Conservation (phyloP, 192 early-diverging fungal genomes). For the Linnemannia hyalina region DNA sequence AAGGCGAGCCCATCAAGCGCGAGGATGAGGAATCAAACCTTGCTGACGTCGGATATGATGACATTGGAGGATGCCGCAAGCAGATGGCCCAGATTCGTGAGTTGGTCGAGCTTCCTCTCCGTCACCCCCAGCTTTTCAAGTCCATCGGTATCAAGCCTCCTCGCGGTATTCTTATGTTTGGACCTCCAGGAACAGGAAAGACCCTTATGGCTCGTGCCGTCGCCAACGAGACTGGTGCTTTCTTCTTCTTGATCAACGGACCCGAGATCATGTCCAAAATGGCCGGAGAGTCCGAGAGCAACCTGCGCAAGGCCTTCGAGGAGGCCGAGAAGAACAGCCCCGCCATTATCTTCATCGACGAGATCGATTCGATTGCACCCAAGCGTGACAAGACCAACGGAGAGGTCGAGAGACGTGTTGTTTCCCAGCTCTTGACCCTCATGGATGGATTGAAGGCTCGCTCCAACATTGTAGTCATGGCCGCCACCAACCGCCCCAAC, state of each 20-base stretch:
- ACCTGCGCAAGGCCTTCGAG: conserved; percentile 98
- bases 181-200: conserved; percentile 99
- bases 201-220: conserved; percentile 98
- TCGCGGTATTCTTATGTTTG: conserved; percentile 97
- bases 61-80: conserved; percentile 98
- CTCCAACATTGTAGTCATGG: conserved; percentile 98
- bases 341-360: conserved; percentile 99
- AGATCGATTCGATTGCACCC: conserved; percentile 99
- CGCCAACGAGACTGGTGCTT: conserved; percentile 99
- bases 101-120: conserved; percentile 95
- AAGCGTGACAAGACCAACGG: conserved; percentile 99
- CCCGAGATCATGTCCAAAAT: conserved; percentile 99
- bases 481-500: conserved; percentile 99
- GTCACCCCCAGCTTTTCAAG: conserved; percentile 99
- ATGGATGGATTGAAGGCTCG: conserved; percentile 99
- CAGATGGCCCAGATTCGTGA: conserved; percentile 99
- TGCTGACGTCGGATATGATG: conserved; percentile 97
- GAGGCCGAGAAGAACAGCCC: conserved; percentile 99
- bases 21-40: conserved; percentile 97
- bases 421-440: conserved; percentile 97
- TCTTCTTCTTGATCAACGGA: conserved; percentile 99
- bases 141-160: conserved; percentile 99
- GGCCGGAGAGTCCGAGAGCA: conserved; percentile 98
- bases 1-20: conserved; percentile 98
- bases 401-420: conserved; percentile 98